Conservation (phyloP, 2,329 filamentous ascomycete species). For the Paecilomyces niveus region DNA sequence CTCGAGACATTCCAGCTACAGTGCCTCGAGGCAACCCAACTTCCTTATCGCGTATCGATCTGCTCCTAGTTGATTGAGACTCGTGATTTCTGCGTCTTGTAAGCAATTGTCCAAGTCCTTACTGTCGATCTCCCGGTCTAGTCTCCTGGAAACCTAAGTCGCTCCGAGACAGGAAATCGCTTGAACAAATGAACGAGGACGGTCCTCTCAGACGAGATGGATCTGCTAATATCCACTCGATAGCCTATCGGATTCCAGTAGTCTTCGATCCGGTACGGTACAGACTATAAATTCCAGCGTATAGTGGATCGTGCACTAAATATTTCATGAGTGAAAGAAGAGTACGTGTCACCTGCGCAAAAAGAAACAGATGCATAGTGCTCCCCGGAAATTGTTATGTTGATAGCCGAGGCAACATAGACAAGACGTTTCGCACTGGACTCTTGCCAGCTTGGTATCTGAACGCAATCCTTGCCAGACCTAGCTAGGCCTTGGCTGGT, state of each 20-base stretch:
- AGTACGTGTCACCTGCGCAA: not conserved
- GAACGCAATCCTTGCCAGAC: not conserved
- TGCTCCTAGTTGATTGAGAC: not conserved
- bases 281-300: not conserved
- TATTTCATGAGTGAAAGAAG: not conserved
- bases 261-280: not conserved
- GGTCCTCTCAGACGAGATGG: not conserved
- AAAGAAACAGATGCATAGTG: not conserved
- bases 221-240: not conserved
- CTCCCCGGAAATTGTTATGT: not conserved
- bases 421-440: not conserved
- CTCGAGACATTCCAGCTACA: not conserved
- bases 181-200: not conserved
- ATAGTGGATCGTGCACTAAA: not conserved
- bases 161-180: too few species aligned
- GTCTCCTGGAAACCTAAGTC: not conserved
- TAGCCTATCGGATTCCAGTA: not conserved
- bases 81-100: not conserved
- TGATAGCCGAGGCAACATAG: not conserved
- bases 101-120: conserved; percentile 4
- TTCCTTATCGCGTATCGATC: not conserved
- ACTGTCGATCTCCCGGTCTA: conserved; percentile 6
- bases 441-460: not conserved
- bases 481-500: not conserved
- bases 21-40: not conserved